These are phyloP conservation scores for Phytophthora chlamydospora DNA, from an alignment of 352 stramenopile species.

Conservation along the genomic window DNA sequence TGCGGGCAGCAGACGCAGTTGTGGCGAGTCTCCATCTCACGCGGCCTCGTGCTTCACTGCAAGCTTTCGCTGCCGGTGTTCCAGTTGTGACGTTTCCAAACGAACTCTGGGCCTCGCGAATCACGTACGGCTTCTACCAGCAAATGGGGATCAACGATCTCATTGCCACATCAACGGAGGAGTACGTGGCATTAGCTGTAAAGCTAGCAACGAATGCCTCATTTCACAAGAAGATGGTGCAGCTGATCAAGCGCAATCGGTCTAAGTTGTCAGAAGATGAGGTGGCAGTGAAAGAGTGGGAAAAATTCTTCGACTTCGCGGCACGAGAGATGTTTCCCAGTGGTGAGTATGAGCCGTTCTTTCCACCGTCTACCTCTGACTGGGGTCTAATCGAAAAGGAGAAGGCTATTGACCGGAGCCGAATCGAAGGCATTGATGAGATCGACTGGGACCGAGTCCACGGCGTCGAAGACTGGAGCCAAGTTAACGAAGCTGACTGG, in stretches of 20 bases:
- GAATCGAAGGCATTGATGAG: constrained; percentile 11
- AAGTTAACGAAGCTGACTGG: background rate
- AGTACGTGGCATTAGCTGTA: constrained; percentile 62
- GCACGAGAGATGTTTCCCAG: constrained; percentile 34
- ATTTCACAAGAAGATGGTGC: constrained; percentile 56
- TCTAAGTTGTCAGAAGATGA: constrained; percentile 49
- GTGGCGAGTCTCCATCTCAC: constrained; percentile 65
- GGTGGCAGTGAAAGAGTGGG: constrained; percentile 67
- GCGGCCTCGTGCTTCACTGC: constrained; percentile 49
- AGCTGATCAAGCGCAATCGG: constrained; percentile 47
- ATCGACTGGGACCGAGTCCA: constrained; percentile 4
- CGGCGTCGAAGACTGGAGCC: constrained; percentile 11
- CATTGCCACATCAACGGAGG: constrained; percentile 46
- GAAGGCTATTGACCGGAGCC: constrained; percentile 10
- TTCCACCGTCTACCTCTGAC: constrained; percentile 1
- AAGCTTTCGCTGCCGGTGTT: constrained; percentile 64
- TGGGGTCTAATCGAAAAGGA: constrained; percentile 9
- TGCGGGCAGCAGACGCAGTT: constrained; percentile 63
- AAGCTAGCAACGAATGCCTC: constrained; percentile 49
- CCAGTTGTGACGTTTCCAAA: constrained; percentile 70
- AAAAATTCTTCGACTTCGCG: constrained; percentile 73
- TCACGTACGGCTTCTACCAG: constrained; percentile 70
- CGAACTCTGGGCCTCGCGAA: constrained; percentile 64
- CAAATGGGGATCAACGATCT: constrained; percentile 67
- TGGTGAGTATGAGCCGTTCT: constrained; percentile 14